A percentile compares a stretch with the other conserved stretches of the same genome.
Conservation (phyloP, 1,139 yeast species). For the Saccharomyces pastorianus region DNA sequence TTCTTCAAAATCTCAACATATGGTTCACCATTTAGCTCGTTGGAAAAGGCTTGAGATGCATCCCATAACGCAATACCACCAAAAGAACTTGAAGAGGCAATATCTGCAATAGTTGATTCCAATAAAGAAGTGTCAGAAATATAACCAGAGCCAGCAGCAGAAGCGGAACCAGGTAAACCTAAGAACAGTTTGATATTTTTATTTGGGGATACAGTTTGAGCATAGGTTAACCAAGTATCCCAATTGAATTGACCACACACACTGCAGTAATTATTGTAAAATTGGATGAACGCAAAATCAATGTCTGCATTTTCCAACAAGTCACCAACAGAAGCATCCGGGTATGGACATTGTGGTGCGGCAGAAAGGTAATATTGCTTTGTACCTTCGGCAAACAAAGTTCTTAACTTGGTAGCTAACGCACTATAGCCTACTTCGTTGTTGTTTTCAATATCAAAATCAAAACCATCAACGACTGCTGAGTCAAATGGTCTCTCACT, state of each 20-base stretch:
- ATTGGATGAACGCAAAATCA: slow-evolving; percentile 86
- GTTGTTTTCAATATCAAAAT: slow-evolving; percentile 59
- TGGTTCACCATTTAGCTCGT: slow-evolving; percentile 38
- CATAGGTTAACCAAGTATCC: slow-evolving; percentile 75
- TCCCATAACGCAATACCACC: slow-evolving; percentile 93
- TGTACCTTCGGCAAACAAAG: slow-evolving; percentile 46
- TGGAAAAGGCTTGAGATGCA: slow-evolving; percentile 69
- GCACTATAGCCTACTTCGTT: slow-evolving; percentile 51
- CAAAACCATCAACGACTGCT: slow-evolving; percentile 64
- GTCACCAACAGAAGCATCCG: slow-evolving; percentile 77
- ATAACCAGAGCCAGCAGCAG: slow-evolving; percentile 68
- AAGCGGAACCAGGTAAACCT: slow-evolving; percentile 64
- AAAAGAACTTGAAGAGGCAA: slow-evolving; percentile 42
- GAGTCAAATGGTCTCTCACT: slow-evolving; percentile 66
- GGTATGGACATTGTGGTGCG: slow-evolving; percentile 93
- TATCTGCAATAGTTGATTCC: slow-evolving; percentile 33
- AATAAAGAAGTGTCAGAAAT: slow-evolving; percentile 40
- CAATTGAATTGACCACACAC: slow-evolving; percentile 61
- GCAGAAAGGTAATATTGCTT: slow-evolving; percentile 74
- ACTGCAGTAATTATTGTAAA: slow-evolving; percentile 83
- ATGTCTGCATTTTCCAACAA: slow-evolving; percentile 52
- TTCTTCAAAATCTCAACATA: slow-evolving; percentile 31
- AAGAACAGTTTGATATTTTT: slow-evolving; percentile 53
- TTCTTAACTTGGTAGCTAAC: slow-evolving; percentile 52
- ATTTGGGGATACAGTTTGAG: slow-evolving; percentile 57